Conservation (phyloP, 495 filamentous ascomycete species). For the Lophiostoma macrostomum region DNA sequence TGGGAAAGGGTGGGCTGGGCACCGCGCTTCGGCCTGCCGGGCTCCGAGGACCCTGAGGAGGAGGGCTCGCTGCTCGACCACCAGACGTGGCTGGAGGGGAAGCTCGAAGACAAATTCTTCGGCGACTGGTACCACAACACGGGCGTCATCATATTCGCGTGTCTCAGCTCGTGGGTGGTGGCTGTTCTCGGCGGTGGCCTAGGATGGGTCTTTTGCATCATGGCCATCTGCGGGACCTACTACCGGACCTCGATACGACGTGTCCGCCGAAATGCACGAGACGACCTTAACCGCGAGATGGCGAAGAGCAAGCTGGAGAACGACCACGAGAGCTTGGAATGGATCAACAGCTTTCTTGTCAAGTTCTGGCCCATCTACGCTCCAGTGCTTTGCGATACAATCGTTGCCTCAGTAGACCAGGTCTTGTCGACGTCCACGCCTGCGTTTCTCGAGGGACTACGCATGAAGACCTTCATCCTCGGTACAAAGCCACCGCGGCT, state of each 20-base stretch:
- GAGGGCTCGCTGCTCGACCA: slow-evolving; percentile 77
- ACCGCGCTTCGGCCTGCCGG: slow-evolving; percentile 68
- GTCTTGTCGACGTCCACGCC: slow-evolving; percentile 89
- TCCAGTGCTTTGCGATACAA: slow-evolving; percentile 84
- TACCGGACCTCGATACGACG: slow-evolving; percentile 93
- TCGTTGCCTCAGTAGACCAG: slow-evolving; percentile 92
- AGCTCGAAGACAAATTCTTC: slow-evolving; percentile 84
- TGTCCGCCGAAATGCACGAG: slow-evolving; percentile 91
- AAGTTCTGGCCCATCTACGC: slow-evolving; percentile 99
- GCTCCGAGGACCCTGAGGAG: slow-evolving; percentile 47
- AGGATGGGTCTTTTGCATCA: slow-evolving; percentile 87
- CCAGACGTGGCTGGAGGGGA: slow-evolving; percentile 78
- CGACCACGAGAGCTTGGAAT: slow-evolving; percentile 90
- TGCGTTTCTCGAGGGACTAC: slow-evolving; percentile 87
- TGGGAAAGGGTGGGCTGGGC: slow-evolving; percentile 80
- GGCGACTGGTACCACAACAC: slow-evolving; percentile 99
- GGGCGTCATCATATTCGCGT: slow-evolving; percentile 87
- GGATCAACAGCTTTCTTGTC: slow-evolving; percentile 97
- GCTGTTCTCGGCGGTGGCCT: slow-evolving; percentile 87
- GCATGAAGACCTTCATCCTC: slow-evolving; percentile 84
- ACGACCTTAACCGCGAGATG: slow-evolving; percentile 92
- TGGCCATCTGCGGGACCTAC: slow-evolving; percentile 89
- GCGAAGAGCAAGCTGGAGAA: slow-evolving; percentile 84
- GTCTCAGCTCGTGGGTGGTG: slow-evolving; percentile 83
- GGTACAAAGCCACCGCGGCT: slow-evolving; percentile 92